Evolutionary conservation across 31 red algal genomes (phyloP), one percentile per base, ranked within the genome.

Genomic region (Porphyra umbilicalis): DNA sequence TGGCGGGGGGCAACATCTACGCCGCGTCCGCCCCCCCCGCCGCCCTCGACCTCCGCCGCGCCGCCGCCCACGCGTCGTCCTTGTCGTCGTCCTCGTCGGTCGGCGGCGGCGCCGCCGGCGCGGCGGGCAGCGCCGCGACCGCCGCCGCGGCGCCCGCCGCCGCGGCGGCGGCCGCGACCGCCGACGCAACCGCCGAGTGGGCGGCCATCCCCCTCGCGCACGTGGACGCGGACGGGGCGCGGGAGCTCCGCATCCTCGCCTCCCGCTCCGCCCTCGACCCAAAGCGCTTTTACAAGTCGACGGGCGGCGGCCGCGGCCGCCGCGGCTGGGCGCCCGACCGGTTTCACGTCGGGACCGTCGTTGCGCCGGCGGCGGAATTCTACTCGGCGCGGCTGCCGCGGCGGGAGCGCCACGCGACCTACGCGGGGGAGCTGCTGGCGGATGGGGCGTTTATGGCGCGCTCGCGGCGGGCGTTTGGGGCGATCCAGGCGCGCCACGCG

Each of bases 231-330:
- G 88, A 85, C 57, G 75, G 83, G 34, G 75, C 88, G 83, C 77
- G 81, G 11, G 92, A 95, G 33, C 67, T 95, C 46, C 79, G 81
- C n/a, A 36, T 95, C 79, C 75, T 95, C 75, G 87, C 84, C 31
- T 90, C 87, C 78, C 81, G 92, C 34, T 38, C 81, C 75, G 84
- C 90, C 35, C 78, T 95, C n/a, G 88, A 95, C 44, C 92, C 92
- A 9, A 88, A 95, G 79, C 92, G 92, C 1, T 91, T 91, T 77
- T 95, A 95, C 83, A 95, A 95, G 75, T 85, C 85, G 20, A 87
- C 85, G 36, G 92, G 92, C 15, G 80, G 79, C 6, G 85, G 85
- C 6, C 77, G 85, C 35, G 57, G 57, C 25, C 85, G 78, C 74
- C 80, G 81, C 36, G 88, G 88, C 35, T 82, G 42, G 42, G 75